Evolutionary conservation across 2,329 filamentous ascomycete species (phyloP), one percentile per base, ranked within the genome.

Genomic region (Penicillium brevicompactum): DNA sequence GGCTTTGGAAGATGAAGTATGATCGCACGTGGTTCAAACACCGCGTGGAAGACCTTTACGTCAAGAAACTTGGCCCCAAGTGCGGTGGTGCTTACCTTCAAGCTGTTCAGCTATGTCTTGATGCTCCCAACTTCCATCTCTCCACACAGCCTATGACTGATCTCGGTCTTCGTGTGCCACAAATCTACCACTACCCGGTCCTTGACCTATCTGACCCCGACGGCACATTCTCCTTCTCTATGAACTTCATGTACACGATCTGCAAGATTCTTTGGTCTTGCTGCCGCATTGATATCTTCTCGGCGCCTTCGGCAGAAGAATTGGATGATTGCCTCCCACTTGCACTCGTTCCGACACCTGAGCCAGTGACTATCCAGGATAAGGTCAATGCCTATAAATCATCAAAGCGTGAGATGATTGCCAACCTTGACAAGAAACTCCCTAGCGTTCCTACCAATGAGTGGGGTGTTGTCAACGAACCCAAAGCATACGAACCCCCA

Each of bases 1-100:
- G 83, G 53, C 68, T 87, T 18, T 87, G 84, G 82, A 88, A 88
- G 65, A 75, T 81, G 57, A 87, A 87, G 66, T 88, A 88, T 67
- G 81, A 80, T 22, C 78, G 84, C 18, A 73, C 77, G 16, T 84
- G 85, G 71, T 87, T 87, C 74, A 86, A 86, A 67, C 76, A 83
- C 47, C 77, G 84, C 37, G 77, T 88, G n/a, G 83, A 87, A 67
- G 83, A 82, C 61, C 78, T 86, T 1, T 87, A 85, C 64, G 80
- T 85, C 42, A 81, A 84, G 32, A 85, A 84, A 58, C 72, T 88
- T 31, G 83, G 81, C 2, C 80, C 82, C 0, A 87, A 85, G 67
- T 87, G 84, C 65, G 85, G 85, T n/a, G 84, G 78, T 37, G 79
- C 82, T 2, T 88, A 86, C 65, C 82, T 86, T 75, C 80, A 84